Percentiles rank a stretch among this genome's conserved stretches.
Conservation (phyloP, 805 yeast genomes). For the Wickerhamomyces chaumierensis region DNA sequence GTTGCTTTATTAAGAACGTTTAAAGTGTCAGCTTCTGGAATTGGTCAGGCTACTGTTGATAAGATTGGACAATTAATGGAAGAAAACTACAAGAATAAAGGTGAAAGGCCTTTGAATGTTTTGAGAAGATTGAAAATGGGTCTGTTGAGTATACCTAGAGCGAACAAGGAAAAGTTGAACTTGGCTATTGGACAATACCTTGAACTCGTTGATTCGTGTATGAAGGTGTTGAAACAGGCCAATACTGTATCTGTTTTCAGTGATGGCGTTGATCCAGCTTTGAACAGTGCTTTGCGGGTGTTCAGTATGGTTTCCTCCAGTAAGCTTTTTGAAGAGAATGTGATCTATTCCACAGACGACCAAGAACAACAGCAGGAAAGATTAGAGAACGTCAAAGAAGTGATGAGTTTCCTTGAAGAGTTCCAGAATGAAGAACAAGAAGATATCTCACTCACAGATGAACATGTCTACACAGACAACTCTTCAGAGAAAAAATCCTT, state of each 20-base stretch:
- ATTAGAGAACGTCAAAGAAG: slow-evolving; percentile 29
- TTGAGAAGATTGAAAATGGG: slow-evolving; percentile 3
- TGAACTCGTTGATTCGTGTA: neutral
- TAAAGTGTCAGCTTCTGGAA: slow-evolving; percentile 39
- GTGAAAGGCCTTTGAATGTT: slow-evolving; percentile 5
- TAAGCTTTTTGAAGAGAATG: slow-evolving; percentile 2
- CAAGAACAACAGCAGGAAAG: slow-evolving; percentile 18
- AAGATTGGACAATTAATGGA: slow-evolving; percentile 6
- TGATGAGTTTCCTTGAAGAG: slow-evolving; percentile 24
- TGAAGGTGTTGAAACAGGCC: too few species aligned
- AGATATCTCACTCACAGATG: neutral
- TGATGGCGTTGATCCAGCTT: too few species aligned
- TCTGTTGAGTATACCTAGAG: slow-evolving; percentile 1
- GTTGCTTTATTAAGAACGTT: slow-evolving; percentile 49
- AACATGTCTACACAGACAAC: neutral
- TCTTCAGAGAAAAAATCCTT: slow-evolving; percentile 9
- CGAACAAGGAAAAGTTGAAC: slow-evolving; percentile 1
- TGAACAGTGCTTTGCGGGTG: neutral
- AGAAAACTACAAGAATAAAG: neutral
- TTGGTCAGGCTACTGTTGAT: slow-evolving; percentile 34
- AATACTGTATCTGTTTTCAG: too few species aligned
- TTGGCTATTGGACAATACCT: slow-evolving; percentile 1
- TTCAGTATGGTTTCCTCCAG: slow-evolving; percentile 7
- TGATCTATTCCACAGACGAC: neutral
- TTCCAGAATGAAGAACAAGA: slow-evolving; percentile 25